A percentile compares a stretch with the other conserved stretches of the same genome.
These are phyloP conservation scores for Stagonosporopsis cucurbitacearum DNA, from an alignment of 2,329 filamentous ascomycete species.

Conservation along the genomic window DNA sequence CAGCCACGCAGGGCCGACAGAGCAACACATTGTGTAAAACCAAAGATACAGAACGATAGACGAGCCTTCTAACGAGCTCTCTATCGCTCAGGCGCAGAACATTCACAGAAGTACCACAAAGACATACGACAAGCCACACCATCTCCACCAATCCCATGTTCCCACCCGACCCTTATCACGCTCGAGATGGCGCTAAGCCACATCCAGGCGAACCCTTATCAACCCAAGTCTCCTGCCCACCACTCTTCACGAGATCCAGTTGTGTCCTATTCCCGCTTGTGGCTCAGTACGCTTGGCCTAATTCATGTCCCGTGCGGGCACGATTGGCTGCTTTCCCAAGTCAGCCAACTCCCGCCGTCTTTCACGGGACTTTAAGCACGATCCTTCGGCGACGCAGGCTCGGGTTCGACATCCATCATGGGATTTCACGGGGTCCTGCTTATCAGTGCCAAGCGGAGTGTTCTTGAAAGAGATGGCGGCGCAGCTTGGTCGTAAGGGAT, in stretches of 20 bases:
- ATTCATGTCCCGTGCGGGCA: constrained; percentile 17
- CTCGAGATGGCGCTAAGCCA: constrained; percentile 1
- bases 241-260: constrained; percentile 20
- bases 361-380: constrained; percentile 13
- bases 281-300: constrained; percentile 17
- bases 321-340: constrained; percentile 11
- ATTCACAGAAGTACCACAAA: constrained; percentile 28
- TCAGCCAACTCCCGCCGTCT: constrained; percentile 11
- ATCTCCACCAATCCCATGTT: constrained; percentile 20
- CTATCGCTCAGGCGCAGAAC: constrained; percentile 4
- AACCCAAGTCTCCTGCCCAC: constrained; percentile 25
- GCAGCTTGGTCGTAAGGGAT: constrained; percentile 19
- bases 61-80: constrained; percentile 6
- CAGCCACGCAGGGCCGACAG: constrained; percentile 18
- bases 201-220: constrained; percentile 31
- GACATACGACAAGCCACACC: constrained; percentile 12
- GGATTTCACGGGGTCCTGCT: constrained; percentile 22
- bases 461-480: constrained; percentile 26
- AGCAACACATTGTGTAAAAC: constrained; percentile 19
- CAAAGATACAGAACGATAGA: constrained; percentile 25
- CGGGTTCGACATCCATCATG: constrained; percentile 20
- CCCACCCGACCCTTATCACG: constrained; percentile 6
- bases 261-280: constrained; percentile 17
- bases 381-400: constrained; percentile 16
- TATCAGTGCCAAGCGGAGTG: constrained; percentile 44